Percentiles rank a stretch among this genome's conserved stretches.
These are phyloP conservation scores for Hippophae gyantsensis DNA, from an alignment of 306 rosid species.

Conservation along the genomic window DNA sequence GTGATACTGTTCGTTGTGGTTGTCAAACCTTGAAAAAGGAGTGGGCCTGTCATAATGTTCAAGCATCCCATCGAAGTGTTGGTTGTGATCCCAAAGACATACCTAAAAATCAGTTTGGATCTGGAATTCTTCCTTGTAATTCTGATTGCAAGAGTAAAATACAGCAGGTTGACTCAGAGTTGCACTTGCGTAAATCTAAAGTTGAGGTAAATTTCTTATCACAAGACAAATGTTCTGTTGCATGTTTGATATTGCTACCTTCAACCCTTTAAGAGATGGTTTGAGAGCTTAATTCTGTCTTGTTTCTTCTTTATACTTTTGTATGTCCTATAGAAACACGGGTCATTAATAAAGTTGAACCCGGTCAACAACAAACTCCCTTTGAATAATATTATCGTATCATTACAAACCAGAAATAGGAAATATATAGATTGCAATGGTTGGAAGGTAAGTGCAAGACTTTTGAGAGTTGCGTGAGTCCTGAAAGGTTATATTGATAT, in stretches of 20 bases:
- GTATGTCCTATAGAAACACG: background rate
- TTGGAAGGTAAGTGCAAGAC: background rate
- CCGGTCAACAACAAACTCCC: background rate
- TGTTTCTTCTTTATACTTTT: background rate
- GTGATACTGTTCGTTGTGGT: conserved; percentile 80
- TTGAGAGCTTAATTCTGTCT: background rate
- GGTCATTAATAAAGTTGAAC: background rate
- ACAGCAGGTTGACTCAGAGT: conserved; percentile 56
- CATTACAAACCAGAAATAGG: too few species aligned
- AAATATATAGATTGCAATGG: too few species aligned
- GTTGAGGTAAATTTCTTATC: conserved; percentile 55
- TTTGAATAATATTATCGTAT: too few species aligned
- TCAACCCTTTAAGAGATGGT: conserved; percentile 4
- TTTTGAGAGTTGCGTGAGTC: background rate
- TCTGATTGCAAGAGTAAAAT: conserved; percentile 66
- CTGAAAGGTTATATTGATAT: background rate
- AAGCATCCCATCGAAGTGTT: conserved; percentile 47
- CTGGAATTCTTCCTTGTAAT: conserved; percentile 70
- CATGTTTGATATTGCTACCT: background rate
- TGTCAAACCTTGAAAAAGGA: conserved; percentile 90
- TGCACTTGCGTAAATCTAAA: conserved; percentile 62
- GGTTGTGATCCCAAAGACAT: conserved; percentile 50
- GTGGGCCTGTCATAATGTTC: conserved; percentile 79
- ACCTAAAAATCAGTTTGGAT: conserved; percentile 68
- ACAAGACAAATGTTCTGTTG: conserved; percentile 1